Evolutionary conservation across 1,284 basidiomycete species (phyloP).

Genomic region (Retiboletus flavoniger): DNA sequence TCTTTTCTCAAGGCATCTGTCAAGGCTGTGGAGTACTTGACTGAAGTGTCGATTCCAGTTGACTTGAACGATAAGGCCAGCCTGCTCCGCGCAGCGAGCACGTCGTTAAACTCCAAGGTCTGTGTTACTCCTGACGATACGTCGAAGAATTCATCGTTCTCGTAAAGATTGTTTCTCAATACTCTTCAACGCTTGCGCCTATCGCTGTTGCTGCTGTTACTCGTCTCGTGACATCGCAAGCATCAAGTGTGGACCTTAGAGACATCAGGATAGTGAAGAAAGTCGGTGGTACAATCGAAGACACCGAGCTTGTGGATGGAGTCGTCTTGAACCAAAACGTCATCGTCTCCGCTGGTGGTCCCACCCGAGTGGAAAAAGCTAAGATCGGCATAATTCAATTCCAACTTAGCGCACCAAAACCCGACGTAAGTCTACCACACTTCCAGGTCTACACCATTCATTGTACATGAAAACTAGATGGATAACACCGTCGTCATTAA

Average conservation of each 20-base stretch:
- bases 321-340: constrained; percentile 97
- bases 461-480: constrained; percentile 62
- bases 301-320: constrained; percentile 96
- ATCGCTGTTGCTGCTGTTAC: constrained; percentile 98
- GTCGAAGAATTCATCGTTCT: constrained; percentile 11
- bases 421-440: constrained; percentile 67
- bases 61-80: constrained; percentile 88
- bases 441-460: not conserved
- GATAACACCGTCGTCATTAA: constrained; percentile 99
- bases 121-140: constrained; percentile 8
- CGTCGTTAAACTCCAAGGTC: constrained; percentile 95
- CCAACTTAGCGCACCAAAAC: constrained; percentile 97
- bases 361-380: constrained; percentile 95
- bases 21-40: constrained; percentile 94
- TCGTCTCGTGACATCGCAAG: constrained; percentile 80
- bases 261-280: constrained; percentile 98
- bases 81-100: constrained; percentile 90
- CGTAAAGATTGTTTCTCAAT: constrained; percentile 94
- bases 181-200: constrained; percentile 94
- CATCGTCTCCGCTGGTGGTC: constrained; percentile 87
- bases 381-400: constrained; percentile 99
- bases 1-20: constrained; percentile 90
- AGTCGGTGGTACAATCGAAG: constrained; percentile 98
- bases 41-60: constrained; percentile 91
- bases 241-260: constrained; percentile 92